Evolutionary conservation across 1,139 yeast species (phyloP), one percentile per base, ranked within the genome.

Genomic region (Debaryomyces robertsiae): DNA sequence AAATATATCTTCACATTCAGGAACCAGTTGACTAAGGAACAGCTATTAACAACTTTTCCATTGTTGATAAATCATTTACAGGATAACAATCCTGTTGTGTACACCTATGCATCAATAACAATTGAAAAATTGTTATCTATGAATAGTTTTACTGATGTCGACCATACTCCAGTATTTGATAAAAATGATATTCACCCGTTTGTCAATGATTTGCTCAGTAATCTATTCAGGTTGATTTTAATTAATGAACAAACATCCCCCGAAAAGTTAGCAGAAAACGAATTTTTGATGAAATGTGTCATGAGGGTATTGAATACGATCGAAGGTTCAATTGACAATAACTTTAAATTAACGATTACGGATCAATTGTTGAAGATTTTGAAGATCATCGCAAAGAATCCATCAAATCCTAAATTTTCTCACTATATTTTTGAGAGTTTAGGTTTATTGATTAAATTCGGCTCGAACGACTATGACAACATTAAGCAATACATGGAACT

Each of bases 221-320:
- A 78, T 46, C 69, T 91, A 40, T 86, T 93, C 53, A 67, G 73
- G 32, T 73, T 90, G 40, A 82, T 93, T 41, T 69, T 82, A 42
- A 35, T 42, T 14, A 41, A 42, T 31, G 43, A 46, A 25, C 50
- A 49, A 27, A 43, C 50, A 13, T 71, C 90, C 0, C 97, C 98
- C 0, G 97, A 91, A 60, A 91, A 90, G 58, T 70, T 94, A 45
- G 93, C 98, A 0, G 98, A 93, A 59, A 94, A 94, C 61, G 98
- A 94, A 58, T 93, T 88, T 57, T 70, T 93, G 57, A 85, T 93
- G 82, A 89, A 86, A 58, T 81, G 95, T 49, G 71, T 88, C 3
- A 89, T 90, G 91, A 77, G 98, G 54, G 82, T 91, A 5, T 67
- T 93, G 44, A 73, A 83, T 45, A 82, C 91, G 4, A 75, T 87